Evolutionary conservation across 768 basidiomycete species (phyloP), one percentile per base, ranked within the genome.

Genomic region (Leccinum olivaceopallidum): DNA sequence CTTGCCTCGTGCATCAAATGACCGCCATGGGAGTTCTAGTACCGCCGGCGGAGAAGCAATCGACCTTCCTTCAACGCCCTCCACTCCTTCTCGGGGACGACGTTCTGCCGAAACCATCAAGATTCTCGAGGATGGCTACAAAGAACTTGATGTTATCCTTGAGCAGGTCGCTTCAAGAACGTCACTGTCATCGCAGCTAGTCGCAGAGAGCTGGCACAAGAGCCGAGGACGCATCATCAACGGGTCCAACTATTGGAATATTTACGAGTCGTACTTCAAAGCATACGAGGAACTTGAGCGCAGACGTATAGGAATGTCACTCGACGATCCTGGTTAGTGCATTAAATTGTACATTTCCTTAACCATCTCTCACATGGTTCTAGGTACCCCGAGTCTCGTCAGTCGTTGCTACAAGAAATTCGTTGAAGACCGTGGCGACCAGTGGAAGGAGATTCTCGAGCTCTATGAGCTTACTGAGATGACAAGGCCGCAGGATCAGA

Each of bases 161-260:
- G 44, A 47, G n/a, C 16, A n/a, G 18, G 44, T 47, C 10, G 7
- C 44, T 47, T n/a, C 44, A n/a, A n/a, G 20, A 20, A 56, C 55
- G 4, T 56, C 30, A 9, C 16, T 56, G 18, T 56, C 55, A 2
- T 6, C 12, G 6, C 56, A 57, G 16, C 56, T 36, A 24, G 32
- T 57, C 22, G n/a, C 18, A 7, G 48, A 57, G 3, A 57, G 47
- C 13, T 57, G 56, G 56, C 30, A 57, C 34, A 57, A 50, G 20
- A 34, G 14, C 6, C 6, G 32, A 2, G n/a, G 48, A 9, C 34
- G 22, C 2, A 24, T 57, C 34, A 26, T 57, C 56, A 57, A 34
- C 22, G 34, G 47, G 5, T 4, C 32, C 2, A 57, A 57, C 16
- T 30, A 57, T 22, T 57, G 56, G 56, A 57, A 57, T 49, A 22